These are phyloP conservation scores for Lachnum nothofagi DNA, from an alignment of 2,329 filamentous ascomycete genomes.

Conservation along the genomic window DNA sequence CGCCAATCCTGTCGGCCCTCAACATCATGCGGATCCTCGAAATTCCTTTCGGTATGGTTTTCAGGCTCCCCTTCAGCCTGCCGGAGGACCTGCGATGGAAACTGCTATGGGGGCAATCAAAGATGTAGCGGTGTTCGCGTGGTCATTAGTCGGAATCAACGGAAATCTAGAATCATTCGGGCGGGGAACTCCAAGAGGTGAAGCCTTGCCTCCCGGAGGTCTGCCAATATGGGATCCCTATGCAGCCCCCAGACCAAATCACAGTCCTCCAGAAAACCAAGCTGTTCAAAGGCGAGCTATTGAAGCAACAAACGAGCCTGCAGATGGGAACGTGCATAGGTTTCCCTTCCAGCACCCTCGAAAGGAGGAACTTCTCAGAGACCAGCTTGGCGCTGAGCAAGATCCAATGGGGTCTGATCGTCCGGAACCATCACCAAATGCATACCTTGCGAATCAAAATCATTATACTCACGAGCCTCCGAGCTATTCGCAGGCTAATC, in stretches of 20 bases:
- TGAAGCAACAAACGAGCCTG: conserved; percentile 10
- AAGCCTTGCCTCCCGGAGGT: conserved; percentile 56
- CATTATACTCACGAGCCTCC: neutral
- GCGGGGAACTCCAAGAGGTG: conserved; percentile 56
- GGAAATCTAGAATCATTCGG: conserved; percentile 63
- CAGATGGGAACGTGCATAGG: conserved; percentile 10
- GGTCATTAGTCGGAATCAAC: conserved; percentile 77
- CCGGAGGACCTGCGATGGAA: conserved; percentile 50
- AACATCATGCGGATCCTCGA: conserved; percentile 35
- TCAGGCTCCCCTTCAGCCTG: conserved; percentile 40
- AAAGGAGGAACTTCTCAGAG: conserved; percentile 10
- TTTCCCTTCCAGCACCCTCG: conserved; percentile 15
- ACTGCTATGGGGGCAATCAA: conserved; percentile 75
- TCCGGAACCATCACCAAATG: conserved; percentile 1
- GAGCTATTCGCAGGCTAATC: neutral
- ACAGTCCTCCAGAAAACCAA: conserved; percentile 37
- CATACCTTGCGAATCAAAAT: neutral
- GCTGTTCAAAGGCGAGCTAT: conserved; percentile 21
- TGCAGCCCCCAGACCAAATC: conserved; percentile 30
- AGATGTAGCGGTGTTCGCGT: conserved; percentile 83
- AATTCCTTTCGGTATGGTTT: conserved; percentile 39
- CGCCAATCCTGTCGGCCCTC: conserved; percentile 54
- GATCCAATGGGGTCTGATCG: conserved; percentile 7
- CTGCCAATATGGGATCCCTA: conserved; percentile 55
- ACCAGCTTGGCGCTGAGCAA: conserved; percentile 6